Evolutionary conservation across 768 basidiomycete species (phyloP), one percentile per base, ranked within the genome.

Genomic region (Trichaptum fuscoviolaceum): DNA sequence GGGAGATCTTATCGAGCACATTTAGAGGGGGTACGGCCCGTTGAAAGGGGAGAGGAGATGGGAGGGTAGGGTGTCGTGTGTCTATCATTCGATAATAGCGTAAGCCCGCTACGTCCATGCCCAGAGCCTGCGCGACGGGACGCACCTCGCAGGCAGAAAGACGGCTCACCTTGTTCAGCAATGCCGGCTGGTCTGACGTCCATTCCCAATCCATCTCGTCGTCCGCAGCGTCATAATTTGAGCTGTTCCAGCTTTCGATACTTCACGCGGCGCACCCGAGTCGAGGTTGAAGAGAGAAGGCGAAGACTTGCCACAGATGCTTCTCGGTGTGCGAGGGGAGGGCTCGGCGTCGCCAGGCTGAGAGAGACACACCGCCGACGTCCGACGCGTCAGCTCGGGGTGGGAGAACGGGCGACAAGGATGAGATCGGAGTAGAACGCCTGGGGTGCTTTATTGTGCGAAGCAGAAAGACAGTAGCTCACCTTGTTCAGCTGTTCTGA

Each of bases 31-130:
- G 93, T 23, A 94, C 85, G 59, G 87, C 34, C 93, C 92, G 69
- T 90, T 88, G 82, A 92, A 94, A 64, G 92, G 93, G 18, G 93
- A 94, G 74, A 92, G 81, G n/a, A 95, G 84, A 71, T 93, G 91
- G 7, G 88, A 80, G 10, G 92, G 92, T 67, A 93, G 85, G 58
- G 89, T 88, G 73, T 95, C 93, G 10, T 94, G 83, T 18, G 93
- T 92, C 92, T 92, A 27, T n/a, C n/a, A 27, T 20, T 42, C 25
- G 63, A 63, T 70, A 67, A 62, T 65, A 34, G 69, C 67, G 42
- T 12, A 20, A 20, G 42, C 15, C 15, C 42, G n/a, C n/a, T 52
- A 52, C 42, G 42, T 52, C 42, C 42, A 52, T 6, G 42, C 42
- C 2, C 2, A 52, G 15, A 15, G 15, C 42, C 42, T 52, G n/a